Percentiles rank a stretch among this genome's conserved stretches.
Conservation (phyloP, 495 filamentous ascomycete species). For the Lophium mytilinum region DNA sequence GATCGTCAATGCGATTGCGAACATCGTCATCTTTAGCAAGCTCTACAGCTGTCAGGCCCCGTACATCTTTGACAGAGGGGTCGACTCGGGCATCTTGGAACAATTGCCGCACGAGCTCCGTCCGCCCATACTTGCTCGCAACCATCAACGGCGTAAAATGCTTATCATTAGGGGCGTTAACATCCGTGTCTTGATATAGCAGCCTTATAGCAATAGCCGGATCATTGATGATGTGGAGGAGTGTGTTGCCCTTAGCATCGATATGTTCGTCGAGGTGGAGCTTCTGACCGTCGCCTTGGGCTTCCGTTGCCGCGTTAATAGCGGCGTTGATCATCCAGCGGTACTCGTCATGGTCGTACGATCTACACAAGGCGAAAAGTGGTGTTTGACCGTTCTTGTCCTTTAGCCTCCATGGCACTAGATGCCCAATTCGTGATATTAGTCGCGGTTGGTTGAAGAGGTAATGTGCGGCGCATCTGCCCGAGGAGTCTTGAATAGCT, state of each 20-base stretch:
- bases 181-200: constrained; percentile 74
- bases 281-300: constrained; percentile 68
- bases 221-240: constrained; percentile 89
- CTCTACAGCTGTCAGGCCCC: constrained; percentile 91
- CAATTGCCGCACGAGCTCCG: constrained; percentile 82
- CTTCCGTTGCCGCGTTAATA: constrained; percentile 60
- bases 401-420: constrained; percentile 80
- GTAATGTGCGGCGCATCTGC: constrained; percentile 87
- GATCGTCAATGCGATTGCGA: constrained; percentile 88
- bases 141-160: constrained; percentile 95
- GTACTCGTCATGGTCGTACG: constrained; percentile 90
- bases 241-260: constrained; percentile 85
- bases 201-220: constrained; percentile 66
- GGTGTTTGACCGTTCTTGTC: constrained; percentile 97
- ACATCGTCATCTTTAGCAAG: constrained; percentile 98
- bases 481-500: constrained; percentile 66
- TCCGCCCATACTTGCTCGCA: constrained; percentile 95
- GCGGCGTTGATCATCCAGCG: constrained; percentile 74
- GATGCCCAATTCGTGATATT: constrained; percentile 60
- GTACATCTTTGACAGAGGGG: constrained; percentile 68
- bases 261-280: constrained; percentile 91
- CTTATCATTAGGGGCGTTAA: constrained; percentile 94
- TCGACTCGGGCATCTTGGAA: constrained; percentile 87
- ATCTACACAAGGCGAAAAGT: constrained; percentile 85
- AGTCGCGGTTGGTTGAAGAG: constrained; percentile 86